Conservation (phyloP, 2,329 filamentous ascomycete species). For the Pseudopyricularia javanii region DNA sequence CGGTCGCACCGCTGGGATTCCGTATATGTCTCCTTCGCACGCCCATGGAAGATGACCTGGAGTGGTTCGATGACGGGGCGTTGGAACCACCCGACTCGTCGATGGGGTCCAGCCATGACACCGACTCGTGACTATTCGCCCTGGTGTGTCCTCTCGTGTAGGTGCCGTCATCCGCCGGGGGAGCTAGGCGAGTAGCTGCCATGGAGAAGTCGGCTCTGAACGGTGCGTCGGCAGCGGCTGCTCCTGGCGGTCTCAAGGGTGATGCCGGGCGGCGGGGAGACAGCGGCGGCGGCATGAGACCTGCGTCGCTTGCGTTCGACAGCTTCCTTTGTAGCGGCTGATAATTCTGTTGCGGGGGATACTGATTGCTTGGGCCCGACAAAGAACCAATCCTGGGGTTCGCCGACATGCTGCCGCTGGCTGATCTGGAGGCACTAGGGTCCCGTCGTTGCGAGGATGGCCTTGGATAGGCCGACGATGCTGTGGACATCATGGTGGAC, state of each 20-base stretch:
- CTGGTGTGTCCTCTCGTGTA: constrained; percentile 28
- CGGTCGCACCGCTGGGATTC: constrained; percentile 57
- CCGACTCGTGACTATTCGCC: constrained; percentile 64
- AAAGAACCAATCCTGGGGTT: constrained; percentile 14
- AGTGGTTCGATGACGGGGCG: constrained; percentile 67
- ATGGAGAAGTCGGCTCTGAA: constrained; percentile 8
- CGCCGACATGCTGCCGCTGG: constrained; percentile 9
- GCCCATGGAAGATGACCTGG: constrained; percentile 59
- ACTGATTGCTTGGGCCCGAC: constrained; percentile 17
- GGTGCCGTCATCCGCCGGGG: not conserved
- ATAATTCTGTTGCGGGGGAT: constrained; percentile 39
- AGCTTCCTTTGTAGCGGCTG: constrained; percentile 34
- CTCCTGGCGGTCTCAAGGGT: constrained; percentile 14
- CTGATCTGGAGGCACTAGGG: constrained; percentile 11
- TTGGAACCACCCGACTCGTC: constrained; percentile 73
- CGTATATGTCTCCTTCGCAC: constrained; percentile 59
- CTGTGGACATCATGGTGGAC: constrained; percentile 37
- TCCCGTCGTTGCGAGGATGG: constrained; percentile 8
- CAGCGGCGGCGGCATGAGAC: constrained; percentile 52
- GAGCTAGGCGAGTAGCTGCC: constrained; percentile 6
- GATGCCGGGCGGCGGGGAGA: constrained; percentile 51
- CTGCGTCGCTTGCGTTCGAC: constrained; percentile 12
- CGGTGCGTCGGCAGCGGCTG: not conserved
- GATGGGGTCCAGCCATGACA: constrained; percentile 89
- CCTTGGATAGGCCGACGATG: constrained; percentile 15